Evolutionary conservation across 371 early-diverging fungal species (phyloP).

Genomic region (Apophysomyces ossiformis): DNA sequence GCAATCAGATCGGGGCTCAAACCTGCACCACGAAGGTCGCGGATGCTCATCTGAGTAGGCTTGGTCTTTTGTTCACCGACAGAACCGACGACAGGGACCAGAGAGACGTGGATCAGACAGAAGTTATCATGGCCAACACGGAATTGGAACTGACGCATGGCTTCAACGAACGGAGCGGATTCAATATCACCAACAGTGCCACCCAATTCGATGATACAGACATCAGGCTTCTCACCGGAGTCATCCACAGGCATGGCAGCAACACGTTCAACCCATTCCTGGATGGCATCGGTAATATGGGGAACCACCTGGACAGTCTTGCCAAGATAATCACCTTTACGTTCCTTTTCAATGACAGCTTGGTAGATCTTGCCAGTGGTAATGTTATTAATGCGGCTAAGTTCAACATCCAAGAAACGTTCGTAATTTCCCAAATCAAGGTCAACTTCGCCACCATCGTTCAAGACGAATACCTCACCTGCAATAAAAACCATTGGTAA

Average conservation of each 20-base stretch:
- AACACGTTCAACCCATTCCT: constrained; percentile 97
- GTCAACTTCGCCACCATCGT: constrained; percentile 99
- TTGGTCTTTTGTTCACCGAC: constrained; percentile 99
- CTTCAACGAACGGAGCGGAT: constrained; percentile 98
- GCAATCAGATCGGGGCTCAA: constrained; percentile 98
- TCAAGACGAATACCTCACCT: constrained; percentile 99
- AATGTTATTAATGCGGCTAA: constrained; percentile 97
- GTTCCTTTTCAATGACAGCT: constrained; percentile 91
- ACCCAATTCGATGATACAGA: constrained; percentile 99
- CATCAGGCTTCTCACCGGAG: constrained; percentile 89
- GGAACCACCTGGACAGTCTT: constrained; percentile 99
- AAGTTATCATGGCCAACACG: constrained; percentile 98
- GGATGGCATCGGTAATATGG: constrained; percentile 97
- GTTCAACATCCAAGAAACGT: constrained; percentile 93
- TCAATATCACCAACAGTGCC: constrained; percentile 99
- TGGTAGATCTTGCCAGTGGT: constrained; percentile 99
- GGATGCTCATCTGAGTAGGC: constrained; percentile 96
- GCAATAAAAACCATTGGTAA: not conserved
- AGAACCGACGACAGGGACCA: constrained; percentile 96
- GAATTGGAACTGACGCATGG: constrained; percentile 99
- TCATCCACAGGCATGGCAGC: constrained; percentile 85
- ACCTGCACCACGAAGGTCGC: constrained; percentile 95
- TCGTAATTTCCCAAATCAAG: constrained; percentile 99
- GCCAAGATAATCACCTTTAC: constrained; percentile 97
- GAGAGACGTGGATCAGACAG: constrained; percentile 95